A percentile compares a stretch with the other conserved stretches of the same genome.
Evolutionary conservation across 805 yeast species (phyloP).

Genomic region (Candida tibetensis): DNA sequence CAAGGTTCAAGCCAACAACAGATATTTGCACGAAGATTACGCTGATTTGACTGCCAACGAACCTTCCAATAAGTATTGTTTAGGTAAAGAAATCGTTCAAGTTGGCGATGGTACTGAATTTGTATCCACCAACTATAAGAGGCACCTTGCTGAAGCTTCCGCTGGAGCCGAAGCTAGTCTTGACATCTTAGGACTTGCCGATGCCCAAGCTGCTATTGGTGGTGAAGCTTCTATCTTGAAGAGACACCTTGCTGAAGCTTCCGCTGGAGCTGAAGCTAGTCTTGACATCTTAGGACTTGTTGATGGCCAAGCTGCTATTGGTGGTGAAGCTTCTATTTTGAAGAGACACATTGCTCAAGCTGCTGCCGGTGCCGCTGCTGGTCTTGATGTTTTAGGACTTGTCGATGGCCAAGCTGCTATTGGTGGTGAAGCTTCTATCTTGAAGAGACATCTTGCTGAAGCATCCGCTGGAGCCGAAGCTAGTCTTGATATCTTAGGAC

Average conservation of each 20-base stretch:
- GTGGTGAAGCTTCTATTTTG: constrained; percentile 1
- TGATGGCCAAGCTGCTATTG: constrained; percentile 11
- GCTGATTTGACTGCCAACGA: constrained; percentile 13
- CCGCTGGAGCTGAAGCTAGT: constrained; percentile 9
- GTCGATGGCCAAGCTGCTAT: constrained; percentile 9
- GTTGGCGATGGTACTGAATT: constrained; percentile 7
- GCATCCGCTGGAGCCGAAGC: constrained; percentile 11
- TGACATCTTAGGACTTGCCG: constrained; percentile 7
- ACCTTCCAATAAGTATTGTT: constrained; percentile 11
- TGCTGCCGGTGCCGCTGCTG: constrained; percentile 2
- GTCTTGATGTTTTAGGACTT: constrained; percentile 5
- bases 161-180: constrained; percentile 13
- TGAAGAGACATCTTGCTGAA: constrained; percentile 4
- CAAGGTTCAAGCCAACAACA: constrained; percentile 14
- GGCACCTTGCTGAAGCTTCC: constrained; percentile 7
- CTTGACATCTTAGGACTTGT: constrained; percentile 3
- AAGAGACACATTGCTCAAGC: constrained; percentile 1
- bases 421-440: constrained; percentile 12
- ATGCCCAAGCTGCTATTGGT: constrained; percentile 9
- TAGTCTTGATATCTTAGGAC: constrained; percentile 9
- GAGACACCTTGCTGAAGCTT: constrained; percentile 15
- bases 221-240: constrained; percentile 14
- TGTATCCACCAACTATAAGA: constrained; percentile 2
- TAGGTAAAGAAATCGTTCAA: constrained; percentile 10
- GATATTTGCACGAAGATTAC: constrained; percentile 10